Base-by-base conservation (phyloP, 106 monocot species). In the Phalaenopsis aphrodite region DNA sequence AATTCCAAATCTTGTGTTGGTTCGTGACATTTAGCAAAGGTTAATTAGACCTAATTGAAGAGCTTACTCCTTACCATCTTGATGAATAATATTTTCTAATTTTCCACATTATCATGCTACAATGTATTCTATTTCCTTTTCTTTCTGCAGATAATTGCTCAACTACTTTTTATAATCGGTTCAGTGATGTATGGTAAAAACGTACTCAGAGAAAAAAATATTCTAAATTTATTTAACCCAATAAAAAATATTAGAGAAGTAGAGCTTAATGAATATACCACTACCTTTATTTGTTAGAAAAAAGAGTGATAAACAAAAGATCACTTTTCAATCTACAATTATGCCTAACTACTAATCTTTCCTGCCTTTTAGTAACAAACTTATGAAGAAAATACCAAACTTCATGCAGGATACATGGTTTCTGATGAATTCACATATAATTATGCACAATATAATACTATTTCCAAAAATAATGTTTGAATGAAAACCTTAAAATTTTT, bases 401-500 rank as follows among this genome's bases (percentile, higher is more conserved):
- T 45, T 3, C 43, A 45, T 3, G 6, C 43, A 45, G 6, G 43
- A 45, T 45, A 45, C 43, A 45, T 45, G 43, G 43, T 45, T 45
- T 45, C 43, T 6, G 43, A 45, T 4, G 17, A 57, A 57, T 2
- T 57, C 24, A 8, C 11, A 65, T 23, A 65, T 24, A 71, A 69
- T 71, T 15, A 12, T 71, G 36, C 38, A 71, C 41, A 2, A 15
- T 1, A 11, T 5, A 30, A 71, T 71, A 15, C 41, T 71, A 71
- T 41, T 41, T 9, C 38, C 14, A 15, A 61, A 41, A 41, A 67
- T 38, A 4, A 71, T 41, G 14, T 11, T 71, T 36, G 39, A 36
- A 71, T 41, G 14, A 36, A 41, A 71, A 97, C 96, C 91, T 84
- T 87, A 75, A 94, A 92, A 78, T 97, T 88, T 83, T 97, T 97